These are phyloP conservation scores for Ceratorhiza oryzae-sativae DNA, from an alignment of 1,284 basidiomycete genomes.

Conservation along the genomic window DNA sequence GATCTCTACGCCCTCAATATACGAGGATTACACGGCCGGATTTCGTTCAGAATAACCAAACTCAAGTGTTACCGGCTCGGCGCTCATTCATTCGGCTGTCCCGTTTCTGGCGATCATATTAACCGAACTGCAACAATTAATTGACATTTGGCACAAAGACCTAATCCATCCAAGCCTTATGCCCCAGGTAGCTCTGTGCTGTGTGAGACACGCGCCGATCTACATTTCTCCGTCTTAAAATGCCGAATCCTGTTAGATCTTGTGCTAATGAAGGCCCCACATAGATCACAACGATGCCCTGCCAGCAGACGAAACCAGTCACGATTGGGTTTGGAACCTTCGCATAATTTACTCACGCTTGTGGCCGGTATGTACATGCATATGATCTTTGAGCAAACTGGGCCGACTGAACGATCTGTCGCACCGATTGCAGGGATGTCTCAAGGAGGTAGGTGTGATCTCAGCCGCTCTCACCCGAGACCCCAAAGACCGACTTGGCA, in stretches of 20 bases:
- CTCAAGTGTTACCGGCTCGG: no score
- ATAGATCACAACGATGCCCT: neutral
- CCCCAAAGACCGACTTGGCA: no score
- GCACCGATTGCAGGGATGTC: neutral
- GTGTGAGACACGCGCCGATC: neutral
- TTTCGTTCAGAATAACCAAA: no score
- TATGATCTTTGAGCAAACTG: slow-evolving; percentile 2
- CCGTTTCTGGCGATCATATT: no score
- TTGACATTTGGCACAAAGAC: no score
- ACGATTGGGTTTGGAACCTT: neutral
- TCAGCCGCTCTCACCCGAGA: no score
- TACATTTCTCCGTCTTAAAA: neutral
- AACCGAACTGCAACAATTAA: no score
- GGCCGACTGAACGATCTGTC: neutral
- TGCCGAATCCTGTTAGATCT: slow-evolving; percentile 5
- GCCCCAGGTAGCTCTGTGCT: neutral
- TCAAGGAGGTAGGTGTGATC: neutral
- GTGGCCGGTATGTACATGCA: neutral
- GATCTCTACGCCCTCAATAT: no score
- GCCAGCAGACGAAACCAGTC: neutral
- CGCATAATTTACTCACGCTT: neutral
- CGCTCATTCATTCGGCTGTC: no score
- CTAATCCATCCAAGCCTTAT: neutral
- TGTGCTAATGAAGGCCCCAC: neutral
- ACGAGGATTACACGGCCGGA: no score